Base-by-base conservation (phyloP, 306 rosid species). In the Sphenostylis stenocarpa region DNA sequence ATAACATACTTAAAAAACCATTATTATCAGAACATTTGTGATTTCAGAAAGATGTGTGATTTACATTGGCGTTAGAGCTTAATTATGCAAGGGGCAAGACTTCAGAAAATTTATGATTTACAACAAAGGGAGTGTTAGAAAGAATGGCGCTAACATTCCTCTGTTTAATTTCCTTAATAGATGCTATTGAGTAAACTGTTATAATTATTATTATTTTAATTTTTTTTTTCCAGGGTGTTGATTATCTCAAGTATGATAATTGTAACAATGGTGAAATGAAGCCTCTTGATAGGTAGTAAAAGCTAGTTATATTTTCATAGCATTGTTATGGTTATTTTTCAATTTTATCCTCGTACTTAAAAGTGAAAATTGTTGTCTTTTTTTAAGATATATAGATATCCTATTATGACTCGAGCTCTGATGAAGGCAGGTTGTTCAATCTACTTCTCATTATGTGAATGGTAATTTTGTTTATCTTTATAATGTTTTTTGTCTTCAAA, bases 241-340 rank as follows among this genome's bases (percentile, higher is more conserved):
- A 92, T 85, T 95, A 92, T 80, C 86, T 95, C 96, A 95, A 95
- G 90, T 92, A 95, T 80, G 97, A 94, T 68, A 94, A 95, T 43
- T 95, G 97, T 79, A 12, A 83, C 68, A 89, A 86, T 77, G 97
- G 71, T 73, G 93, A 76, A 73, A 70, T 86, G 66, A 95, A 81
- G 62, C 97, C 98, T 16, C 86, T 95, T 26, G 78, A 34, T 1
- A 90, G 98, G 98, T 95, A 88, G 51, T 73, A 23, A 60, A 67
- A 57, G 44, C 24, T 55, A 55, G 16, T 4, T 34, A 67, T 17
- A 34, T 41, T 63, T 20, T 20, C 16, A 21, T 11, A 20, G 69
- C 19, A 61, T n/a, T 9, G 1, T 70, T 58, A 73, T 9, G 31
- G 9, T 63, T 58, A 44, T 33, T 19, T 20, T 47, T 0, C 1